Conservation (phyloP, 2,329 filamentous ascomycete genomes). For the Pyrenochaeta sp. region DNA sequence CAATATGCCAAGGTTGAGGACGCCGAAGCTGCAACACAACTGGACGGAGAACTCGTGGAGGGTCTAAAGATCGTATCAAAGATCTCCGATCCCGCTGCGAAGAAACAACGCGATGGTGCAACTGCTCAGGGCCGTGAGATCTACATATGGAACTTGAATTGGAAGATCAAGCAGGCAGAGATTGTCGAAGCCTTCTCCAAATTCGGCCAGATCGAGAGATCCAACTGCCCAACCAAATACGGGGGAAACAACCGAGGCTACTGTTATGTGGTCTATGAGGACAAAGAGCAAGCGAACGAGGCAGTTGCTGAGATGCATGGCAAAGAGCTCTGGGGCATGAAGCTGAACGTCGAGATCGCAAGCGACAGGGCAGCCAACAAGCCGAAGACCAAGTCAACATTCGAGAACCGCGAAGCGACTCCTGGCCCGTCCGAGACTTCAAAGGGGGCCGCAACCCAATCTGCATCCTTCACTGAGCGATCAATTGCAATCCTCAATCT, state of each 20-base stretch:
- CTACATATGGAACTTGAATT: conserved; percentile 84
- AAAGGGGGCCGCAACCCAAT: conserved; percentile 19
- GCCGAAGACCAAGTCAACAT: conserved; percentile 55
- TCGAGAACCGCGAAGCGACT: conserved; percentile 56
- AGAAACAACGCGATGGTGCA: conserved; percentile 80
- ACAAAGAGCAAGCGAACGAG: conserved; percentile 69
- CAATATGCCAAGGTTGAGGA: conserved; percentile 72
- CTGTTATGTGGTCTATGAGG: conserved; percentile 79
- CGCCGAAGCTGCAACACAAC: conserved; percentile 64
- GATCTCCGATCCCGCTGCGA: conserved; percentile 82
- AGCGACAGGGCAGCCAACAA: conserved; percentile 53
- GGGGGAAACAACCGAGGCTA: conserved; percentile 76
- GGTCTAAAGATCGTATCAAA: conserved; percentile 75
- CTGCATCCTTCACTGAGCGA: conserved; percentile 58
- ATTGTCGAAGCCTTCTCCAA: conserved; percentile 74
- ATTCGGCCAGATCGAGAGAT: conserved; percentile 76
- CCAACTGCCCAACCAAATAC: conserved; percentile 73
- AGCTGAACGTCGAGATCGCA: conserved; percentile 67
- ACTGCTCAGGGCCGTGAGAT: conserved; percentile 88
- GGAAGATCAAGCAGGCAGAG: conserved; percentile 77
- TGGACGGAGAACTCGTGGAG: conserved; percentile 74
- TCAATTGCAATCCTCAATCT: conserved; percentile 85
- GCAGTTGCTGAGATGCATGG: conserved; percentile 71
- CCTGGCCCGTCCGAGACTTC: conserved; percentile 33
- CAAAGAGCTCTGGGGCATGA: conserved; percentile 71